Evolutionary conservation across 768 basidiomycete genomes (phyloP).

Genomic region (Auricularia cornea): DNA sequence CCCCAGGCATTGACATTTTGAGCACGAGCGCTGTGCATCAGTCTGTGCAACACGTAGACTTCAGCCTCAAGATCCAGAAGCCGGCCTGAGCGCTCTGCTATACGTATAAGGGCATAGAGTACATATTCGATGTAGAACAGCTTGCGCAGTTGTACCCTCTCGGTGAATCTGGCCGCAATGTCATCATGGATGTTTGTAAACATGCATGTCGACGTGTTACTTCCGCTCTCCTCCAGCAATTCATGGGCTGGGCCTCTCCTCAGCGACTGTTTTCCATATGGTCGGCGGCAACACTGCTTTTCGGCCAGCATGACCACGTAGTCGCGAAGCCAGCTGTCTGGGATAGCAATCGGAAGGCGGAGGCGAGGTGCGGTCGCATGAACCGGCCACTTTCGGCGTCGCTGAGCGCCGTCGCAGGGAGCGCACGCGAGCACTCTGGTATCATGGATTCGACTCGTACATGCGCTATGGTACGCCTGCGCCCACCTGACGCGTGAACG

Average conservation of each 20-base stretch:
- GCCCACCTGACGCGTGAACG: slow-evolving; percentile 1
- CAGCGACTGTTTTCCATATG: not conserved
- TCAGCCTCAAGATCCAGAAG: slow-evolving; percentile 90
- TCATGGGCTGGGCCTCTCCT: not conserved
- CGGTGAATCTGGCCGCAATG: too few relatives aligned
- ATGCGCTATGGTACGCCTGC: slow-evolving; percentile 63
- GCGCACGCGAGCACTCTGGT: slow-evolving; percentile 70
- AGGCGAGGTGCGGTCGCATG: slow-evolving; percentile 39
- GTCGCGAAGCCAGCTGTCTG: slow-evolving; percentile 28
- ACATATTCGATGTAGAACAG: not conserved
- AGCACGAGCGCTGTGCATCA: slow-evolving; percentile 89
- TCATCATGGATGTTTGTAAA: slow-evolving; percentile 12
- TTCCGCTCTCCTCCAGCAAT: slow-evolving; percentile 16
- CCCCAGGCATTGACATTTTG: slow-evolving; percentile 84
- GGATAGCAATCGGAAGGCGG: slow-evolving; percentile 49
- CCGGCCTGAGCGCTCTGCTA: slow-evolving; percentile 17
- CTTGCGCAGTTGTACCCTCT: not conserved
- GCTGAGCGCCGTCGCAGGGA: slow-evolving; percentile 36
- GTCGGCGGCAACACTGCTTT: not conserved
- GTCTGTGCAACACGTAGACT: slow-evolving; percentile 90
- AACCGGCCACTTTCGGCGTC: not conserved
- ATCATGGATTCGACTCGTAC: slow-evolving; percentile 84
- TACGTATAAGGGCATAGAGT: not conserved
- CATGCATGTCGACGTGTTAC: slow-evolving; percentile 15
- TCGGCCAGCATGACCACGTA: not conserved